Evolutionary conservation across 2,329 filamentous ascomycete genomes (phyloP).

Genomic region (Botrytis porri): DNA sequence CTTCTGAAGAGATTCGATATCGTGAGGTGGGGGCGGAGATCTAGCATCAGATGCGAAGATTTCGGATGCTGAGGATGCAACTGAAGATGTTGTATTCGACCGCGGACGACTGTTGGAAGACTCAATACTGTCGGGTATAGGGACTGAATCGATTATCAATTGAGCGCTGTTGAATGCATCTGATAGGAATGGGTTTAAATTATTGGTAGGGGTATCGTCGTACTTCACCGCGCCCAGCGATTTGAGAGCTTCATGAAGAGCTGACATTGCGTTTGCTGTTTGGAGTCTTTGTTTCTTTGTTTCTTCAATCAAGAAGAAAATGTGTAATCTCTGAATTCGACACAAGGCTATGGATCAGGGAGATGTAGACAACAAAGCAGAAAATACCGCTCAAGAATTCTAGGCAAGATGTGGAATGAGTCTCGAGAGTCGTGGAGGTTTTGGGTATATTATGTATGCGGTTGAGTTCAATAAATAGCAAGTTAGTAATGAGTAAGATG

Average conservation of each 20-base stretch:
- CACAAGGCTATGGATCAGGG: not conserved
- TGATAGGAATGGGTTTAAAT: slow-evolving; percentile 53
- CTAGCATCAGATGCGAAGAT: slow-evolving; percentile 52
- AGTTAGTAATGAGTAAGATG: not conserved
- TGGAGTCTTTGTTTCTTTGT: not conserved
- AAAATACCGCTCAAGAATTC: not conserved
- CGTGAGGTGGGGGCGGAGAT: slow-evolving; percentile 40
- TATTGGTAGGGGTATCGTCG: slow-evolving; percentile 45
- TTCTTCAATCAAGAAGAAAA: not conserved
- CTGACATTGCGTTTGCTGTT: slow-evolving; percentile 45
- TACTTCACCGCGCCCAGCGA: slow-evolving; percentile 56
- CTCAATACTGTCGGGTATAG: slow-evolving; percentile 48
- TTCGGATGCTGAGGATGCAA: slow-evolving; percentile 47
- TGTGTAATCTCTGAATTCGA: not conserved
- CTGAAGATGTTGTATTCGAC: slow-evolving; percentile 52
- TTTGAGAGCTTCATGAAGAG: slow-evolving; percentile 57
- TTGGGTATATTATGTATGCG: not conserved
- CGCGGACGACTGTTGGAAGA: slow-evolving; percentile 52
- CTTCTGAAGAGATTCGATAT: slow-evolving; percentile 63
- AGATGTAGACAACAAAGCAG: not conserved
- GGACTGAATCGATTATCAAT: slow-evolving; percentile 73
- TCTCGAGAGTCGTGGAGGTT: not conserved
- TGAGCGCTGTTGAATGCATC: slow-evolving; percentile 65
- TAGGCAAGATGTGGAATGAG: not conserved
- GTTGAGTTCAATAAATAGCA: not conserved